Evolutionary conservation across 2,329 filamentous ascomycete species (phyloP).

Genomic region (Fusarium neocosmosporiellum): DNA sequence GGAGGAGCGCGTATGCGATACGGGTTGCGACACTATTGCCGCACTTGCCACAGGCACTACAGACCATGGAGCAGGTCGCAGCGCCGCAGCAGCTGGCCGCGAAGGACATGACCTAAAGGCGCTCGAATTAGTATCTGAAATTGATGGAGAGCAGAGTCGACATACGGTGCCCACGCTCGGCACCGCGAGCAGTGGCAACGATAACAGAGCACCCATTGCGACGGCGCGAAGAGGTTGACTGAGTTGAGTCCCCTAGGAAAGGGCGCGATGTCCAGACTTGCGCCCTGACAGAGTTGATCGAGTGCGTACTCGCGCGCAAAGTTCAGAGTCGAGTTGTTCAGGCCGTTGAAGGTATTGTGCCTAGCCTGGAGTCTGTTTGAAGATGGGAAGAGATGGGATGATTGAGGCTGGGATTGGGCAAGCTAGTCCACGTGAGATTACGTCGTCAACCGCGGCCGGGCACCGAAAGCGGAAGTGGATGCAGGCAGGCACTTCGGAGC

Average conservation of each 20-base stretch:
- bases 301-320: neutral
- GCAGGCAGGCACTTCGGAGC: neutral
- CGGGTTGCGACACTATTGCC: constrained; percentile 97
- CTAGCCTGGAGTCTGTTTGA: neutral
- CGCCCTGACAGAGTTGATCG: neutral
- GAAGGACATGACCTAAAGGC: constrained; percentile 75
- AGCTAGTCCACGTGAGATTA: constrained; percentile 43
- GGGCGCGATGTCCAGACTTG: neutral
- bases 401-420: constrained; percentile 30
- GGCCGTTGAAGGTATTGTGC: neutral
- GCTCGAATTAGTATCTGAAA: constrained; percentile 15
- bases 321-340: neutral
- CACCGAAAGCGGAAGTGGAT: constrained; percentile 1
- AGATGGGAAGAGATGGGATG: constrained; percentile 25
- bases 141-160: constrained; percentile 35
- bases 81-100: constrained; percentile 95
- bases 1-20: constrained; percentile 94
- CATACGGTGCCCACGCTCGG: constrained; percentile 88
- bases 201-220: constrained; percentile 89
- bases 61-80: constrained; percentile 95
- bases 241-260: neutral
- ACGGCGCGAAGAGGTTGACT: constrained; percentile 10
- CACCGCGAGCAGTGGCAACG: constrained; percentile 87
- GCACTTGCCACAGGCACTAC: constrained; percentile 95
- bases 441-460: constrained; percentile 22